Evolutionary conservation across 768 basidiomycete genomes (phyloP).

Genomic region (Termitomyces titanicus): DNA sequence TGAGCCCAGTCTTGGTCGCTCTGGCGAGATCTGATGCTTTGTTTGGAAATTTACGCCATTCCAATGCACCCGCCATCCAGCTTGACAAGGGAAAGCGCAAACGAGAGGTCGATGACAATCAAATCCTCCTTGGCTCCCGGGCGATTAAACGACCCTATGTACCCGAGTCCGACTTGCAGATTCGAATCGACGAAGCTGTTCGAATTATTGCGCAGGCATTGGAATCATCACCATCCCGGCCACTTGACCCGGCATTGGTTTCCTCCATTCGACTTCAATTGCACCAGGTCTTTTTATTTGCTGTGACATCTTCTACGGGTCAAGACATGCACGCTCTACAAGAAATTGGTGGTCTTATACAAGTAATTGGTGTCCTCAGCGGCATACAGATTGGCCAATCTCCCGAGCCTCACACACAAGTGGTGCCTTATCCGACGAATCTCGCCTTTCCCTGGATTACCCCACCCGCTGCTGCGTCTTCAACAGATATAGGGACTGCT

Average conservation of each 20-base stretch:
- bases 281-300: constrained; percentile 77
- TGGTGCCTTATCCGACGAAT: constrained; percentile 27
- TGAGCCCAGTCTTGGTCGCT: constrained; percentile 61
- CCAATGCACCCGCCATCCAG: constrained; percentile 57
- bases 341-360: constrained; percentile 78
- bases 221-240: constrained; percentile 32
- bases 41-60: constrained; percentile 62
- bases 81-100: constrained; percentile 76
- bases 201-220: constrained; percentile 52
- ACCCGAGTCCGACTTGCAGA: constrained; percentile 44
- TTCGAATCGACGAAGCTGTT: constrained; percentile 59
- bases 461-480: constrained; percentile 19
- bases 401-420: constrained; percentile 29
- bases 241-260: constrained; percentile 55
- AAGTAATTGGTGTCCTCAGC: constrained; percentile 77
- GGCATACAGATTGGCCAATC: constrained; percentile 65
- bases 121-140: constrained; percentile 25
- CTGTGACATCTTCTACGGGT: constrained; percentile 62
- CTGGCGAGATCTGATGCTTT: constrained; percentile 64
- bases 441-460: constrained; percentile 33
- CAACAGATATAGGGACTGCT: constrained; percentile 62
- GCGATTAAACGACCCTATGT: constrained; percentile 44
- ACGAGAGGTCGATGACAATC: constrained; percentile 48
- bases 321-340: constrained; percentile 56
- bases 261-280: constrained; percentile 69